Base-by-base conservation (phyloP, 2,329 filamentous ascomycete species). In the Neoascochyta sp. region DNA sequence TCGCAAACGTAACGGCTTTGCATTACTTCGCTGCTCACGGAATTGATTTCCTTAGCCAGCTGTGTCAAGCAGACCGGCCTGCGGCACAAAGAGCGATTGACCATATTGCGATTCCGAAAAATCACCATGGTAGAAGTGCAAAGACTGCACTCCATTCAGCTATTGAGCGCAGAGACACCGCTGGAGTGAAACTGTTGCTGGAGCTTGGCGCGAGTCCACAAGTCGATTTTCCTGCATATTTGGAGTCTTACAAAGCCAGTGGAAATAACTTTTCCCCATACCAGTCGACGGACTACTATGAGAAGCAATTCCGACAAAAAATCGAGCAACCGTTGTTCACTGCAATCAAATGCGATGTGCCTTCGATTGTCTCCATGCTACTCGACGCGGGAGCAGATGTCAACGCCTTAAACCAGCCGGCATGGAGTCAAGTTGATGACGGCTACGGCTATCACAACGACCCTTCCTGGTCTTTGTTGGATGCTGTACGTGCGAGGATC, bases 291-390 rank as follows among this genome's bases (percentile, higher is more conserved):
- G 73, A 81, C 13, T 27, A 57, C 0, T 79, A 78, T 32, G 60
- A 71, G 34, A 57, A 60, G 1, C 45, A 47, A 0, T 85, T 79
- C 54, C 56, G 67, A 3, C 37, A 57, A 5, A 53, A 46, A 1
- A 51, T 74, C 8, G 67, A 75, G 31, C 85, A 90, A 49, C 85
- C 86, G 0, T 63, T 92, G 9, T 67, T 87, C 7, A 35, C 70
- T 3, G 85, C 86, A 3, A 60, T 74, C 3, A 9, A 71, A 63
- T 51, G 58, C 6, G 71, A 76, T 47, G 35, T 79, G 49, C 60
- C 64, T n/a, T 63, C 68, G 1, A 52, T 79, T 5, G 77, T 76
- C 1, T 48, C 76, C 4, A 64, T 73, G 22, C 69, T 93, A 3
- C 54, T 93, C 2, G 64, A 75, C 10, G 66, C 66, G 10, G 84